Evolutionary conservation across 495 filamentous ascomycete species (phyloP), one percentile per base, ranked within the genome.

Genomic region (Neurospora terricola): DNA sequence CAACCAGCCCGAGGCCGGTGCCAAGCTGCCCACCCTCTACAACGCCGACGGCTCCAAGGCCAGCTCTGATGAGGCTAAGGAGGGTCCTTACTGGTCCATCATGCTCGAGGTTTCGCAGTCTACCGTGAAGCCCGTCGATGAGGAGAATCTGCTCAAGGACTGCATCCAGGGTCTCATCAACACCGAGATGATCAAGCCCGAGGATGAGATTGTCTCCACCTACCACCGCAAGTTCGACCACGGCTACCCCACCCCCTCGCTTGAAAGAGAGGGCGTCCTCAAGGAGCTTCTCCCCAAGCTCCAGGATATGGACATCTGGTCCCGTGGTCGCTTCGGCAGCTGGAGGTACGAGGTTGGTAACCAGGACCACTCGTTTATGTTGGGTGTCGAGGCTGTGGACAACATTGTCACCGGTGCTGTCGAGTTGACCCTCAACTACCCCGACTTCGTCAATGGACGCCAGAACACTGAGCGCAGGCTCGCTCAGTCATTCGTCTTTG

Each of bases 91-190:
- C 90, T 99, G 96, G 96, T 98, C 95, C 73, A 96, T 99, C 87
- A 99, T 99, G 96, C 85, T 99, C 80, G 96, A 99, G 84, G 92
- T 98, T 71, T 98, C 96, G 62, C 94, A 98, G 82, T 98, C 96
- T 48, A 89, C 89, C 77, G 89, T 97, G 91, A 99, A 99, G 88
- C 92, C 93, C 16, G 92, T 98, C 38, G 89, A 98, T 84, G 83
- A 90, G 77, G 88, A 88, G 70, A 97, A 89, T 78, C 83, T 99
- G 74, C 86, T 99, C 74, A 86, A 85, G 76, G 95, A 98, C 79
- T 95, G 89, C 78, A 98, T 99, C 84, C 91, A 95, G 84, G 96
- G 96, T 80, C 92, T 98, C 69, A 86, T 99, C 88, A 97, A 97
- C 88, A 98, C 96, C 37, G 90, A 94, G 69, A 97, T 99, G 91